Conservation (phyloP, 176 grass and related monocot species). For the Aegilops longissima region DNA sequence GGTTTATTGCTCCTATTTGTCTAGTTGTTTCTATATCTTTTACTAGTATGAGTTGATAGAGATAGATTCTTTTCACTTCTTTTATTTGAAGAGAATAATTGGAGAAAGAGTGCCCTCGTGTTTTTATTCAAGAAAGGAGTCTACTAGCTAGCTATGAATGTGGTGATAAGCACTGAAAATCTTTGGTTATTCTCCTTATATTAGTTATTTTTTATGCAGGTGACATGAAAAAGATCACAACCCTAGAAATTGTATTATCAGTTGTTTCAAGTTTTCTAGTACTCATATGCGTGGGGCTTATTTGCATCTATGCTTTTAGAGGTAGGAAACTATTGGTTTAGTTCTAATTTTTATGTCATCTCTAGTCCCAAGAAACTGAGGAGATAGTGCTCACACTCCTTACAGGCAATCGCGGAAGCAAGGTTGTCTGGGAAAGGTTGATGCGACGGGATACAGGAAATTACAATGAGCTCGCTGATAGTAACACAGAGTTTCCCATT, state of each 20-base stretch:
- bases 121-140: conserved; percentile 7
- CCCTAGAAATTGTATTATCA: conserved; percentile 12
- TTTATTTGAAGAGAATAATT: background rate
- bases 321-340: conserved; percentile 14
- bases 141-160: background rate
- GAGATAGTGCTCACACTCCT: background rate
- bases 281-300: conserved; percentile 21
- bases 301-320: conserved; percentile 21
- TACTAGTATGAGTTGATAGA: background rate
- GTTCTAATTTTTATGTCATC: background rate
- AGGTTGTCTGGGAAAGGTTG: background rate
- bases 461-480: background rate
- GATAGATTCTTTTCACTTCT: background rate
- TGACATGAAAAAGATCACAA: background rate
- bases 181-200: background rate
- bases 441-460: background rate
- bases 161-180: background rate
- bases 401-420: conserved; percentile 14
- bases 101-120: background rate
- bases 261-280: conserved; percentile 9
- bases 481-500: background rate
- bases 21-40: background rate
- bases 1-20: background rate
- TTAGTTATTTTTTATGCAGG: conserved; percentile 24
- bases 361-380: background rate